Percentiles rank a stretch among this genome's conserved stretches.
Evolutionary conservation across 306 rosid species (phyloP).

Genomic region (Datisca glomerata): DNA sequence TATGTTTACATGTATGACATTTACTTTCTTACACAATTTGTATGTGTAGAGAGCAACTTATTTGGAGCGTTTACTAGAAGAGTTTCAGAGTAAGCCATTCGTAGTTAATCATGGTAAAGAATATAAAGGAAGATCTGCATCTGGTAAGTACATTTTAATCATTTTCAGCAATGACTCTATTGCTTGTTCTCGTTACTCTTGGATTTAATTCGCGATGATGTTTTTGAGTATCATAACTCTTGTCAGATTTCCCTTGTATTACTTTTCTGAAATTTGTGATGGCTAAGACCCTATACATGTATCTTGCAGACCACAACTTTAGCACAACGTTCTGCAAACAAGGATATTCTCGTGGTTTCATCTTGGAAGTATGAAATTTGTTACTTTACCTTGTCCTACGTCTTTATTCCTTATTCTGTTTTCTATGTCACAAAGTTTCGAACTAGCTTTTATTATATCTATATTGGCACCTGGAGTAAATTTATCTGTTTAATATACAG

Average conservation of each 20-base stretch:
- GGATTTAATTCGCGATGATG: too few relatives aligned
- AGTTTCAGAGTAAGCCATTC: conserved; percentile 26
- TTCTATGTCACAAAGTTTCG: too few relatives aligned
- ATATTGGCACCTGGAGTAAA: too few relatives aligned
- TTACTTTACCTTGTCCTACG: conserved; percentile 6
- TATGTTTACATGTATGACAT: too few relatives aligned
- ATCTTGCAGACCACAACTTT: conserved; percentile 26
- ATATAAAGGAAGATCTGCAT: conserved; percentile 25
- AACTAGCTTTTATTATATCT: too few relatives aligned
- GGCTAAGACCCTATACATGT: not conserved
- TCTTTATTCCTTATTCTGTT: conserved; percentile 3
- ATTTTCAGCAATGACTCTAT: not conserved
- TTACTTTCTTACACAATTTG: not conserved
- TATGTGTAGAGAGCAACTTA: conserved; percentile 33
- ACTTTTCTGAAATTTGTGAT: not conserved
- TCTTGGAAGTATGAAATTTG: conserved; percentile 39
- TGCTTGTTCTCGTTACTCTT: too few relatives aligned
- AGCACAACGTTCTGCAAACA: conserved; percentile 20
- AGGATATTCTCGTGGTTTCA: conserved; percentile 39
- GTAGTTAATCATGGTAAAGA: conserved; percentile 12
- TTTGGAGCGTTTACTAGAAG: conserved; percentile 49
- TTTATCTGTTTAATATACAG: too few relatives aligned
- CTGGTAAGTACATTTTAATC: conserved; percentile 27
- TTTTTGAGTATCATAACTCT: too few relatives aligned
- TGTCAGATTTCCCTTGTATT: not conserved